These are phyloP conservation scores for Taphrina deformans DNA, from an alignment of 1,139 yeast genomes.

Conservation along the genomic window DNA sequence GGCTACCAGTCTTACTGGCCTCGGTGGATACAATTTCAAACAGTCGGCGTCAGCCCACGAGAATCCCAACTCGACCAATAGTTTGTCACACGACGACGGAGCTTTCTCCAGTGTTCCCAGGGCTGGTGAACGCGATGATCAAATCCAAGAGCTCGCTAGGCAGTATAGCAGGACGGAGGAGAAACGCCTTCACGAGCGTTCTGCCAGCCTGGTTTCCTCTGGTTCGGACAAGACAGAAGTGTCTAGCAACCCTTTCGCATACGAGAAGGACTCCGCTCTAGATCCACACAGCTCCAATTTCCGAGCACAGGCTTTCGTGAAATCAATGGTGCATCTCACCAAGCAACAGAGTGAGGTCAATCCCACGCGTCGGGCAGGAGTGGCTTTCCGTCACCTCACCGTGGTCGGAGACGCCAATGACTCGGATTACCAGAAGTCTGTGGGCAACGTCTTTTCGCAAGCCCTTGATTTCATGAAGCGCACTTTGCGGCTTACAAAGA, in stretches of 20 bases:
- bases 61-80: neutral
- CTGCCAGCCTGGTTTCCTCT: slow-evolving; percentile 1
- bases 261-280: slow-evolving; percentile 49
- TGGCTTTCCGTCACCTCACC: slow-evolving; percentile 65
- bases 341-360: slow-evolving; percentile 64
- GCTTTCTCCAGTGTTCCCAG: neutral
- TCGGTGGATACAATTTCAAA: slow-evolving; percentile 18
- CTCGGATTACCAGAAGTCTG: slow-evolving; percentile 76
- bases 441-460: slow-evolving; percentile 52
- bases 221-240: slow-evolving; percentile 4
- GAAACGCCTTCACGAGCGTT: neutral
- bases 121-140: neutral
- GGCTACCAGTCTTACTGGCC: slow-evolving; percentile 6
- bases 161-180: slow-evolving; percentile 5
- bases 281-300: slow-evolving; percentile 62
- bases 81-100: neutral
- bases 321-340: slow-evolving; percentile 60
- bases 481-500: slow-evolving; percentile 35
- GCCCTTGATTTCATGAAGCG: slow-evolving; percentile 42
- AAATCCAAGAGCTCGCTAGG: slow-evolving; percentile 11
- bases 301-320: slow-evolving; percentile 68
- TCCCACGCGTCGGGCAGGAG: slow-evolving; percentile 64
- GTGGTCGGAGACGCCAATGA: slow-evolving; percentile 77
- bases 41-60: neutral
- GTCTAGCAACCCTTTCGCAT: slow-evolving; percentile 37